Base-by-base conservation (phyloP, 306 rosid genomes). In the Cucurbita maxima region DNA sequence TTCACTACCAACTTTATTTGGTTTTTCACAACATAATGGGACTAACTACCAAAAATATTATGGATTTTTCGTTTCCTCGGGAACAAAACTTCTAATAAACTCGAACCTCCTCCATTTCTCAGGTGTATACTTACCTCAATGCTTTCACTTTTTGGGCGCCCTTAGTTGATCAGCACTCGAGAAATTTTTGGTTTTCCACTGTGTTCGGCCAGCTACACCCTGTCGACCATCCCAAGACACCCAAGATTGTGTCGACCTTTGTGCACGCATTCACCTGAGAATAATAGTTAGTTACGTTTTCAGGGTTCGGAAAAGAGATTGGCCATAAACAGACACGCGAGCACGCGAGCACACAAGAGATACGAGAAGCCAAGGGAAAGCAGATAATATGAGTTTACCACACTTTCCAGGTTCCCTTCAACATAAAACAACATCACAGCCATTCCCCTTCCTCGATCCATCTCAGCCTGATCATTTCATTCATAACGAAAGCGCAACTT, bases 201-300 rank as follows among this genome's bases (percentile, higher is more conserved):
- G 88, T 60, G 82, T 85, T 84, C 22, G 92, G 90, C 92, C 95
- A 91, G 86, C 97, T 95, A 88, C 99, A 95, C 77, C 99, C 99
- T 9, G 87, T 84, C 45, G 99, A 91, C 97, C 99, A 95, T 71
- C 93, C 97, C 88, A 95, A 82, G 56, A 91, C 97, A 44, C 97
- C 97, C 22, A 83, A 78, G 78, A 88, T 81, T 37, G 72, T 71
- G 77, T 95, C 99, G 73, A 95, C 72, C 76, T 83, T 84, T 9
- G 87, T 81, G 77, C 97, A 85, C 48, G 96, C 86, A 63, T 45
- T 74, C 56, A 85, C 92, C 99, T 95, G 90, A 57, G 76, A 74
- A 18, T 5, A 30, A 25, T 36, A 16, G 74, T 70, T 36, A 16
- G 74, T 70, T 34, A 25, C 3, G n/a, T 70, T 50, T 30, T 70